These are phyloP conservation scores for Paraurostyla sp. DNA, from an alignment of 73 alveolate species.

Conservation along the genomic window DNA sequence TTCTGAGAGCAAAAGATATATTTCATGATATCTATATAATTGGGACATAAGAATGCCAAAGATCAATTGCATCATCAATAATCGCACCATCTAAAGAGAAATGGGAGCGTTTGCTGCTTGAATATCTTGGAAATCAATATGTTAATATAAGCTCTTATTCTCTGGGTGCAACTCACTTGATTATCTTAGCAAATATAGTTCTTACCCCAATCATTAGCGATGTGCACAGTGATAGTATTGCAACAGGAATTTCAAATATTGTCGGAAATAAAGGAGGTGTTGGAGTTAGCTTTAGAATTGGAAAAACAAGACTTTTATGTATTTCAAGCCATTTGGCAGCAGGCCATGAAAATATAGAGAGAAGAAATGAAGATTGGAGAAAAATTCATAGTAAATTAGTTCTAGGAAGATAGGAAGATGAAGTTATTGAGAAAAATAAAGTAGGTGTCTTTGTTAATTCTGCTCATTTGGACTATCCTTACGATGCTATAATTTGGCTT, in stretches of 20 bases:
- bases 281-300: slow-evolving; percentile 84
- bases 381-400: slow-evolving; percentile 76
- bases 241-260: slow-evolving; percentile 89
- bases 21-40: slow-evolving; percentile 89
- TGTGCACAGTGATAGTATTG: slow-evolving; percentile 79
- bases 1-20: slow-evolving; percentile 68
- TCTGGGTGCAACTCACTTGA: slow-evolving; percentile 91
- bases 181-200: slow-evolving; percentile 76
- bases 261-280: slow-evolving; percentile 98
- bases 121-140: slow-evolving; percentile 81
- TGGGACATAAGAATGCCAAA: slow-evolving; percentile 94
- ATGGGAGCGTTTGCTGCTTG: slow-evolving; percentile 80
- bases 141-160: slow-evolving; percentile 78
- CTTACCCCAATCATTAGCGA: slow-evolving; percentile 77
- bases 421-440: neutral
- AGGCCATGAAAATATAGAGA: slow-evolving; percentile 81
- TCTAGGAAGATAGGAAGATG: neutral
- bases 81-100: slow-evolving; percentile 82
- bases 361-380: slow-evolving; percentile 82
- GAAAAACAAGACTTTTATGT: slow-evolving; percentile 81
- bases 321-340: slow-evolving; percentile 93
- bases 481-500: slow-evolving; percentile 90
- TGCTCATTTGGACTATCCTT: slow-evolving; percentile 57
- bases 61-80: slow-evolving; percentile 88
- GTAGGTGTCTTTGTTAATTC: neutral